Percentiles rank a stretch among this genome's conserved stretches.
phyloP scores from a whole-genome alignment of 108 stramenopile species.

The Cylindrotheca fusiformis region DNA sequence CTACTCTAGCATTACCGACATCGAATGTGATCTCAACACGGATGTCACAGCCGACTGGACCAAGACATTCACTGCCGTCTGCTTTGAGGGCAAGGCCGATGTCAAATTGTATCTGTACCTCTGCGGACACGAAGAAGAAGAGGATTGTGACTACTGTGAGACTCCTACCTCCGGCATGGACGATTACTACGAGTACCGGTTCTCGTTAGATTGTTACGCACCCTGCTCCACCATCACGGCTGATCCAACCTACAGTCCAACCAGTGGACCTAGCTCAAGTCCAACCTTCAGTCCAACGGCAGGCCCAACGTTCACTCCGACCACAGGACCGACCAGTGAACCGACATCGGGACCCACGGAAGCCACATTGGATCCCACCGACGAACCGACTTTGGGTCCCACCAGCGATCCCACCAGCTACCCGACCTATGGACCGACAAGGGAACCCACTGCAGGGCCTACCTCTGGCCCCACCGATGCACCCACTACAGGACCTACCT shows the following conservation, averaged over 20 bases:
- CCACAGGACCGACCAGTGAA: slow-evolving; percentile 13
- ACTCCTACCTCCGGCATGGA: neutral
- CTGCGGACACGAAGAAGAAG: neutral
- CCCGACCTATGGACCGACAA: neutral
- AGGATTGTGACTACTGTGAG: neutral
- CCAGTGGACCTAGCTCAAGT: neutral
- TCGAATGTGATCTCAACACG: neutral
- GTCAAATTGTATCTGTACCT: neutral
- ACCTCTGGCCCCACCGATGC: neutral
- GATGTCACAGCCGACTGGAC: neutral
- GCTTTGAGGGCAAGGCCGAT: neutral
- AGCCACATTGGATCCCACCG: neutral
- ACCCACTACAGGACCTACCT: slow-evolving; percentile 3
- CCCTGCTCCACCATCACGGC: neutral
- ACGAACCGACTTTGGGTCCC: neutral
- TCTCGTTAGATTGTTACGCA: slow-evolving; percentile 5
- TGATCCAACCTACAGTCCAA: no score
- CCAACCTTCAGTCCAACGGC: slow-evolving; percentile 10
- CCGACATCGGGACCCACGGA: slow-evolving; percentile 9
- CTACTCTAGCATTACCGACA: neutral
- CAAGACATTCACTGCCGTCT: neutral
- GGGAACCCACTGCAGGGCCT: neutral
- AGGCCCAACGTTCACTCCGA: slow-evolving; percentile 3
- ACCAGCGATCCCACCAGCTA: neutral
- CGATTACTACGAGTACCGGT: neutral